A percentile compares a stretch with the other conserved stretches of the same genome.
Evolutionary conservation across 2,329 filamentous ascomycete genomes (phyloP).

Genomic region (Pseudovirgaria hyperparasitica): DNA sequence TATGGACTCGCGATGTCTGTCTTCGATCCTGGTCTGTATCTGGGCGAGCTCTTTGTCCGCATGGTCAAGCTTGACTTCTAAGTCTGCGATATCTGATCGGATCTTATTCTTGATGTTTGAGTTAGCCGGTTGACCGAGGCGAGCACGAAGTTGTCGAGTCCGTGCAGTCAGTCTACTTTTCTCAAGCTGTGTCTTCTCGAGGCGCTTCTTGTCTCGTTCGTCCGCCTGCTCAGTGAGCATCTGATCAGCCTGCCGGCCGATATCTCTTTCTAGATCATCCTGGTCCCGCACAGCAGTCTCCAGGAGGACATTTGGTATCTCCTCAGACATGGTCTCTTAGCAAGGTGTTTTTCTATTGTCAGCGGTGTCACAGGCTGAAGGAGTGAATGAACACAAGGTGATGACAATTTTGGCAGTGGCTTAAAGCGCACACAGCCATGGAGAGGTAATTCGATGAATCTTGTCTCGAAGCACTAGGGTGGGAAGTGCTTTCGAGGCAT

Average conservation of each 20-base stretch:
- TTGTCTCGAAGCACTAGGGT: no score
- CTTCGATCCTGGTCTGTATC: slow-evolving; percentile 69
- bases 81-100: slow-evolving; percentile 51
- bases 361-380: no score
- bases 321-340: no score
- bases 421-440: no score
- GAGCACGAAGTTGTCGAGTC: slow-evolving; percentile 45
- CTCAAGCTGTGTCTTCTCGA: slow-evolving; percentile 40
- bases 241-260: slow-evolving; percentile 52
- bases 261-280: slow-evolving; percentile 81
- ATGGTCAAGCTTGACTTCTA: slow-evolving; percentile 51
- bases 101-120: slow-evolving; percentile 45
- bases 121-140: slow-evolving; percentile 41
- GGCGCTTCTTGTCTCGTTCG: slow-evolving; percentile 48
- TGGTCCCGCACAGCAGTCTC: slow-evolving; percentile 54
- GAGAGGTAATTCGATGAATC: no score
- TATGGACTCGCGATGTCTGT: slow-evolving; percentile 49
- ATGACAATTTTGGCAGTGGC: no score
- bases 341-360: no score
- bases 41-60: slow-evolving; percentile 63
- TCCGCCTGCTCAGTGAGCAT: slow-evolving; percentile 49
- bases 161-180: slow-evolving; percentile 52
- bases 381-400: no score
- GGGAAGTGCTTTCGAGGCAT: no score
- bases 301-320: no score